phyloP scores from a whole-genome alignment of 163 green algal species.

The Volvox carteri region DNA sequence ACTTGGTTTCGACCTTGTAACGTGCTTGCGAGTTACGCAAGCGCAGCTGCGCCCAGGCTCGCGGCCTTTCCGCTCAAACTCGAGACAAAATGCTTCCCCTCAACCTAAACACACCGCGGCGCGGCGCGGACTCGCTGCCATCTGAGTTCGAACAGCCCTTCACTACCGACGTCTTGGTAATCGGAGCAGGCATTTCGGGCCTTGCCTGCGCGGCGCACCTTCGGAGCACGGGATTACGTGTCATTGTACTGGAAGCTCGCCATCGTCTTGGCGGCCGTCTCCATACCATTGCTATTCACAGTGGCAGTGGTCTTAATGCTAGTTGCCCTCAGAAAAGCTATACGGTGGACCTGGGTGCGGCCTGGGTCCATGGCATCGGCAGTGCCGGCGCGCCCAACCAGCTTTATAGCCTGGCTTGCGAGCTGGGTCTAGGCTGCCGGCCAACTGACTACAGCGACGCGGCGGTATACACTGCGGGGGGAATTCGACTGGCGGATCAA shows the following conservation, averaged over 20 bases:
- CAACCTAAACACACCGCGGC: neutral
- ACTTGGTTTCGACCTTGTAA: neutral
- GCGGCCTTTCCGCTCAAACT: neutral
- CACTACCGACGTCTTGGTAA: constrained; percentile 37
- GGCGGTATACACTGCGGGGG: constrained; percentile 9
- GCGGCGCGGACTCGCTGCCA: neutral
- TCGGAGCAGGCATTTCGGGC: constrained; percentile 56
- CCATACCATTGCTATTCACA: constrained; percentile 19
- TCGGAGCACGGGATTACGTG: neutral
- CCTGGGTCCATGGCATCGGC: constrained; percentile 59
- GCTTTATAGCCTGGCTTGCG: constrained; percentile 32
- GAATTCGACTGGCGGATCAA: neutral
- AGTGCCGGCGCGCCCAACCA: constrained; percentile 31
- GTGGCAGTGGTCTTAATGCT: neutral
- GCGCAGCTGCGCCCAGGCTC: neutral
- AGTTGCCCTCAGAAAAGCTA: no score
- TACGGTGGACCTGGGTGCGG: constrained; percentile 33
- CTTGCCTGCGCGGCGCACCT: constrained; percentile 31
- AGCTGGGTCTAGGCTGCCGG: neutral
- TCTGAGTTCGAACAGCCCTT: neutral
- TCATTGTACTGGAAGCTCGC: constrained; percentile 49
- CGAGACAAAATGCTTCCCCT: neutral
- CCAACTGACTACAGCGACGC: constrained; percentile 57
- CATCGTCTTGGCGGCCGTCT: constrained; percentile 49
- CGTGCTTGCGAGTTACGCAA: neutral